Percentiles rank a stretch among this genome's conserved stretches.
Conservation (phyloP, 2,329 filamentous ascomycete species). For the Phoma sp. region DNA sequence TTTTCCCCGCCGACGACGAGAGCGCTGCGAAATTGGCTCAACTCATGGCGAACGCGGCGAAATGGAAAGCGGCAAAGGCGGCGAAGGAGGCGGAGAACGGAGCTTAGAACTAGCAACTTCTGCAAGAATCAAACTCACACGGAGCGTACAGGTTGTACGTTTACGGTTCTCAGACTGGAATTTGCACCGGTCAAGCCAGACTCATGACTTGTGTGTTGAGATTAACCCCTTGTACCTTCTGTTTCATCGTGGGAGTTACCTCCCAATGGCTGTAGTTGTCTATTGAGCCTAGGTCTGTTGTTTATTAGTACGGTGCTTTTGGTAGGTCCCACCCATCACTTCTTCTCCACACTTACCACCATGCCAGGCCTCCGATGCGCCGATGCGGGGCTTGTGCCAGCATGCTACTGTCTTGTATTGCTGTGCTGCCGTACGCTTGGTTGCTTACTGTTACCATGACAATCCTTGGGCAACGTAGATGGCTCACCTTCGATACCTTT, state of each 20-base stretch:
- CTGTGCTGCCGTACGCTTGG: neutral
- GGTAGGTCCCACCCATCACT: no score
- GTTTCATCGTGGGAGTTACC: no score
- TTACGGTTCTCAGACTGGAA: neutral
- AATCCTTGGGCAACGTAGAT: neutral
- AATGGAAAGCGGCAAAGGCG: slow-evolving; percentile 74
- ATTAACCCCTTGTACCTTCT: no score
- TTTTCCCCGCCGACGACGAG: slow-evolving; percentile 95
- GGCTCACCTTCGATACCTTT: neutral
- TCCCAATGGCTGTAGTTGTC: no score
- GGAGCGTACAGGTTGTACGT: neutral
- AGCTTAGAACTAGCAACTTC: neutral
- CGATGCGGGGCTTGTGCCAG: neutral
- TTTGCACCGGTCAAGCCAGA: no score
- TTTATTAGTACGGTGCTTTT: no score
- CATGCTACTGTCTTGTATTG: neutral
- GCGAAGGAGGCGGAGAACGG: slow-evolving; percentile 19
- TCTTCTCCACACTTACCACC: no score
- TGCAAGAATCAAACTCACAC: neutral
- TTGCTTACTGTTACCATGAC: neutral
- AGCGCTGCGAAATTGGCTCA: slow-evolving; percentile 82
- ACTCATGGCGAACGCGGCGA: slow-evolving; percentile 82
- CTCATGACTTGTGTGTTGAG: no score
- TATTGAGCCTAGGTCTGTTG: no score
- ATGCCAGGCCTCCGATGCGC: no score